A percentile compares a stretch with the other conserved stretches of the same genome.
Conservation (phyloP, 768 basidiomycete species). For the Suillus plorans region DNA sequence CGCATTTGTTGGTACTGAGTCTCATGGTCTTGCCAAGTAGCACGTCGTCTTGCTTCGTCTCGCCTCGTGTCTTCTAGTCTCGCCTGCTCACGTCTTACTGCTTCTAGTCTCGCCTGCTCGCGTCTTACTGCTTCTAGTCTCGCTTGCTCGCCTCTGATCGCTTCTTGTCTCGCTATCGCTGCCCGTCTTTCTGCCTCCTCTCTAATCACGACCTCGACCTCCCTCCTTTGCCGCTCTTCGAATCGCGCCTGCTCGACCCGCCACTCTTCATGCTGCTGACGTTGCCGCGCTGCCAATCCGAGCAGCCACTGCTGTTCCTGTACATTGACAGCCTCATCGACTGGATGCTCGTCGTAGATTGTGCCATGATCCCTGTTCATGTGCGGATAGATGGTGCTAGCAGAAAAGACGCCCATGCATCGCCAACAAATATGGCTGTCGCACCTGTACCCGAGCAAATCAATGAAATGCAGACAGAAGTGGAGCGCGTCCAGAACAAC, state of each 20-base stretch:
- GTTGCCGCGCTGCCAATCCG: conserved; percentile 15
- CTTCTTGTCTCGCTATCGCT: too few species aligned
- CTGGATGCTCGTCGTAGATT: conserved; percentile 21
- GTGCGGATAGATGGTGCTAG: conserved; percentile 34
- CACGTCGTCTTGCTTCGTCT: neutral
- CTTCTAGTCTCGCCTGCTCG: neutral
- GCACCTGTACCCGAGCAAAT: conserved; percentile 40
- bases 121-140: neutral
- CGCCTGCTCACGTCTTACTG: neutral
- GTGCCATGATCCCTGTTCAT: conserved; percentile 35
- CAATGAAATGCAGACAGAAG: neutral
- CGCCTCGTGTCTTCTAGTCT: neutral
- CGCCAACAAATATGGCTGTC: conserved; percentile 78
- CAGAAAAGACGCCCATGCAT: conserved; percentile 44
- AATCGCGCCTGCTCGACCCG: neutral
- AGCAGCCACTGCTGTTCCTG: conserved; percentile 21
- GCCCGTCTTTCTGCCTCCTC: neutral
- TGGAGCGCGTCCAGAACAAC: neutral
- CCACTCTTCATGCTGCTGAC: conserved; percentile 1
- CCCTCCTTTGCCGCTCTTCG: conserved; percentile 4
- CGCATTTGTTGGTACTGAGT: neutral
- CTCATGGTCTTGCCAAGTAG: neutral
- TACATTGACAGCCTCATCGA: conserved; percentile 15
- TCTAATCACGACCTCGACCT: neutral
- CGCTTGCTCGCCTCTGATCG: neutral